Conservation (phyloP, 805 yeast genomes). For the Yarrowia hollandica region DNA sequence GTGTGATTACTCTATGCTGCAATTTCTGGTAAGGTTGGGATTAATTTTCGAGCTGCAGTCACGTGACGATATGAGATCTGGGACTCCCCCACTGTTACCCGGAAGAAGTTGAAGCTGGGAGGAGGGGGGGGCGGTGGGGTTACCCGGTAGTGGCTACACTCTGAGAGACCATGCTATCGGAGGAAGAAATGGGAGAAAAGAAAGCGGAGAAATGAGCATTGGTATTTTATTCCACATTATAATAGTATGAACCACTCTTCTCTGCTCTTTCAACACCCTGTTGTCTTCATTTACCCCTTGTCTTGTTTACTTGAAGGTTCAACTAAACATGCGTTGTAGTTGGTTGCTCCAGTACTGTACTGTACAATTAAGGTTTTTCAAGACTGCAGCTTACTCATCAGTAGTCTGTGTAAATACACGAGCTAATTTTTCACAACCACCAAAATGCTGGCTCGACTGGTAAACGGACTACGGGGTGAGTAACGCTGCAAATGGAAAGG, state of each 20-base stretch:
- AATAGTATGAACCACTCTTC: no score
- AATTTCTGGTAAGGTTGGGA: neutral
- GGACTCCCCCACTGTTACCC: neutral
- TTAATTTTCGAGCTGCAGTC: neutral
- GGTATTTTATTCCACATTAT: no score
- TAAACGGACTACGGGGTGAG: slow-evolving; percentile 28
- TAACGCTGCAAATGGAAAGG: neutral
- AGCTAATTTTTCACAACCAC: slow-evolving; percentile 25
- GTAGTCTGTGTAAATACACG: neutral
- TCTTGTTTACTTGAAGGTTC: no score
- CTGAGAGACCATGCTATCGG: no score
- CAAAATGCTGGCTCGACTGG: slow-evolving; percentile 29
- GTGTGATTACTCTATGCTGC: slow-evolving; percentile 3
- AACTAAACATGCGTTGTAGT: neutral
- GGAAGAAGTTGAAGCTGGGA: neutral
- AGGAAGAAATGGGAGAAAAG: no score
- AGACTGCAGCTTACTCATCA: slow-evolving; percentile 11
- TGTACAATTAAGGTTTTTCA: neutral
- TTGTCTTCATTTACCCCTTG: no score
- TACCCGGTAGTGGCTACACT: neutral
- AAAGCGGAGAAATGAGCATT: no score
- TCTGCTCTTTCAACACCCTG: no score
- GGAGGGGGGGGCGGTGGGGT: no score
- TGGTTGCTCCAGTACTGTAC: no score
- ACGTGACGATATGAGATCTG: neutral